These are phyloP conservation scores for Coemansia sp. DNA, from an alignment of 192 early-diverging fungal species.

Conservation along the genomic window DNA sequence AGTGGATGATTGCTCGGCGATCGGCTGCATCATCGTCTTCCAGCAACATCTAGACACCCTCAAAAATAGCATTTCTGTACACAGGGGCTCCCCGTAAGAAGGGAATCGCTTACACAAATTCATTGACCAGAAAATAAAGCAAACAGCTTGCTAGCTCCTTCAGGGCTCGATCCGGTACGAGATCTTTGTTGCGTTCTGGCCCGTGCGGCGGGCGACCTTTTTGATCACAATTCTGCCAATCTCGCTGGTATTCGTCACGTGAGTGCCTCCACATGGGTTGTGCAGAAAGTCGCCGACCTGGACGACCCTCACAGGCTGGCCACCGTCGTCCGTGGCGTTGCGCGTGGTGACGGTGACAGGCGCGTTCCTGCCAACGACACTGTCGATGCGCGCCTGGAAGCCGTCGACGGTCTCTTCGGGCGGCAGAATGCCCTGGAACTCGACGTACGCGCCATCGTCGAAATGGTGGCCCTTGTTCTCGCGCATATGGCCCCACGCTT, in stretches of 20 bases:
- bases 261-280: constrained; percentile 31
- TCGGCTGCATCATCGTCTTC: constrained; percentile 7
- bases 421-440: constrained; percentile 27
- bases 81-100: too few relatives aligned
- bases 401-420: background rate
- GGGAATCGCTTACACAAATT: too few relatives aligned
- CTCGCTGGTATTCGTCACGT: constrained; percentile 17
- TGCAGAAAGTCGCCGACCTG: constrained; percentile 14
- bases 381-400: constrained; percentile 12
- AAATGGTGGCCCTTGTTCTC: constrained; percentile 35
- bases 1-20: constrained; percentile 64
- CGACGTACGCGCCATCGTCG: constrained; percentile 31
- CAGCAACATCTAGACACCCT: background rate
- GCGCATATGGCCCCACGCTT: constrained; percentile 14
- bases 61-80: background rate
- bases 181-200: constrained; percentile 23
- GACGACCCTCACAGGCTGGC: background rate
- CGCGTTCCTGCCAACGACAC: constrained; percentile 3
- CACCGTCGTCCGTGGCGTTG: background rate
- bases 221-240: constrained; percentile 14
- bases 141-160: background rate
- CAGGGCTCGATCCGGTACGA: constrained; percentile 14
- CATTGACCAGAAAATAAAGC: too few relatives aligned
- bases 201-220: constrained; percentile 21
- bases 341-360: background rate